phyloP scores from a whole-genome alignment of 495 filamentous ascomycete genomes.

The Massariosphaeria phaeospora region DNA sequence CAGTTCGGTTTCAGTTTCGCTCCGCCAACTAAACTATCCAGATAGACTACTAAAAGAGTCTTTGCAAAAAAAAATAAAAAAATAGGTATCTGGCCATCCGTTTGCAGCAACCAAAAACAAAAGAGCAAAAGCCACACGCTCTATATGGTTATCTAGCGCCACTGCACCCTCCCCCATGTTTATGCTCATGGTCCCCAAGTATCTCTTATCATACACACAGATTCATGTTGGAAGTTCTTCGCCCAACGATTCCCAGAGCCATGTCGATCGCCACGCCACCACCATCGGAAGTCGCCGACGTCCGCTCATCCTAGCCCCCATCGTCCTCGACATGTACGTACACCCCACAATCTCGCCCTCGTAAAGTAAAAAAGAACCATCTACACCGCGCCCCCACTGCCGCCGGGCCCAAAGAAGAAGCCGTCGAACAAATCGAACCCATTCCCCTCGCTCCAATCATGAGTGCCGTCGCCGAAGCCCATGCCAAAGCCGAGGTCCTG shows the following conservation, averaged over 20 bases:
- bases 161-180: no score
- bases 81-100: no score
- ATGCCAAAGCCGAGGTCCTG: slow-evolving; percentile 65
- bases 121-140: no score
- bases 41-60: no score
- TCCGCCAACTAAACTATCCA: no score
- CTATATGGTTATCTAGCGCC: no score
- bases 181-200: no score
- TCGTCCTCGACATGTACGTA: neutral
- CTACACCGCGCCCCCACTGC: neutral
- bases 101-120: no score
- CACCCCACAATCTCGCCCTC: neutral
- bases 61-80: no score
- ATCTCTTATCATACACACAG: no score
- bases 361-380: neutral
- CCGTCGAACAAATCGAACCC: slow-evolving; percentile 85
- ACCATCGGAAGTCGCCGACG: neutral
- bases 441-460: slow-evolving; percentile 74
- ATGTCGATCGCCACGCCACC: neutral
- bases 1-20: no score
- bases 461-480: slow-evolving; percentile 65
- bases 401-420: slow-evolving; percentile 70
- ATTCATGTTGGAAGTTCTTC: neutral
- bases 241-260: neutral
- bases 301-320: neutral